Conservation (phyloP, 73 alveolate genomes). For the Effrenium voratum region DNA sequence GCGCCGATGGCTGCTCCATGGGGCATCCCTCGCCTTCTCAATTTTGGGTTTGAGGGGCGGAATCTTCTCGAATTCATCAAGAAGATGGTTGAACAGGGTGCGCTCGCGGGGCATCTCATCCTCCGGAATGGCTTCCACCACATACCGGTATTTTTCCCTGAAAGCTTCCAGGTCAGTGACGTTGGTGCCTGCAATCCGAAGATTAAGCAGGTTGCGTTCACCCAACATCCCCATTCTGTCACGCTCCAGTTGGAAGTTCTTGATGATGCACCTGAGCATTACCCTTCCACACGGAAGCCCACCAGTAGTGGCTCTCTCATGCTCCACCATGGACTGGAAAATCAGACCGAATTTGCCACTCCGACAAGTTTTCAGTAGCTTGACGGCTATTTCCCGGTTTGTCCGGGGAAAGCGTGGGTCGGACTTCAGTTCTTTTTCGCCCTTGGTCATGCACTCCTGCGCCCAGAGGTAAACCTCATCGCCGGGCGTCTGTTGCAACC, state of each 20-base stretch:
- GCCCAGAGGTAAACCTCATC: too few species aligned
- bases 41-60: background rate
- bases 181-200: background rate
- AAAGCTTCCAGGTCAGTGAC: background rate
- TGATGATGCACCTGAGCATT: too few species aligned
- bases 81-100: background rate
- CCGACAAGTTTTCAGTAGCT: background rate
- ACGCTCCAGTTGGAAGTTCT: background rate
- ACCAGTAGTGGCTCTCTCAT: background rate
- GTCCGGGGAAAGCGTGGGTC: conserved; percentile 6
- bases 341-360: background rate
- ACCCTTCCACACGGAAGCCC: too few species aligned
- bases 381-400: background rate
- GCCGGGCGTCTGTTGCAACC: too few species aligned
- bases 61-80: background rate
- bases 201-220: background rate
- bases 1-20: background rate
- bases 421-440: background rate
- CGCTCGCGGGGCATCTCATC: background rate
- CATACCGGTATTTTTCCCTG: background rate
- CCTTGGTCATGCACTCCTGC: background rate
- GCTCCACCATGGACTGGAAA: conserved; percentile 29
- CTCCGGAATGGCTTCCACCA: background rate
- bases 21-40: background rate
- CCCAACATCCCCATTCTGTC: background rate